Base-by-base conservation (phyloP, 257 asterid genomes). In the Gentiana straminea region DNA sequence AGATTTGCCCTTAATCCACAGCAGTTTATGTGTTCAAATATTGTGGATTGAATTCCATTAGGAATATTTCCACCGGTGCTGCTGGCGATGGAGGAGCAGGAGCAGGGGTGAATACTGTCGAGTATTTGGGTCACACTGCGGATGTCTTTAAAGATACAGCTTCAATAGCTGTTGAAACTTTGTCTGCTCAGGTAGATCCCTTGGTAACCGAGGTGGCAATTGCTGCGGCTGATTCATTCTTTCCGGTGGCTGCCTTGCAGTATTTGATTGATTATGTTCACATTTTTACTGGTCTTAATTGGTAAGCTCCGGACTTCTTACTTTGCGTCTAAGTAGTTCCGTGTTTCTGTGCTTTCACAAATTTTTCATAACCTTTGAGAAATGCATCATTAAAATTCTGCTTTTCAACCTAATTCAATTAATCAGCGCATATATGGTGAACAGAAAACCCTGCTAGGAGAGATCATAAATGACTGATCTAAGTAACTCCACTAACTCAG, bases 161-260 rank as follows among this genome's bases (percentile, higher is more conserved):
- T 33, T 94, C 78, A 47, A 76, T 64, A 65, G 70, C 88, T 33
- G 78, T 66, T 51, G 76, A 60, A 15, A 81, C 79, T 32, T 84
- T 78, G 66, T 81, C 63, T n/a, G 66, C 70, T 12, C 78, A 70
- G 70, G 85, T 64, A 34, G 79, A 82, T 55, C 94, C 94, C 33
- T 79, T 52, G 65, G 67, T 68, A 58, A 81, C 55, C 59, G 98
- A 92, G 76, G 95, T 88, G 50, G 94, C 89, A 3, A 48, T 59
- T 64, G 95, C 93, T 0, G 95, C 97, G 1, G 94, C 95, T 0
- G 98, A 85, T 69, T 92, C 95, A 47, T 83, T 55, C 67, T 64
- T 73, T 48, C 95, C 97, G 0, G 91, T 92, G 70, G 95, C 94
- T 33, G 86, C 70, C 9, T 72, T 92, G 38, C 95, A 84, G 70